Conservation (phyloP, 148 eudicot genomes). For the Salicornia ramosissima region DNA sequence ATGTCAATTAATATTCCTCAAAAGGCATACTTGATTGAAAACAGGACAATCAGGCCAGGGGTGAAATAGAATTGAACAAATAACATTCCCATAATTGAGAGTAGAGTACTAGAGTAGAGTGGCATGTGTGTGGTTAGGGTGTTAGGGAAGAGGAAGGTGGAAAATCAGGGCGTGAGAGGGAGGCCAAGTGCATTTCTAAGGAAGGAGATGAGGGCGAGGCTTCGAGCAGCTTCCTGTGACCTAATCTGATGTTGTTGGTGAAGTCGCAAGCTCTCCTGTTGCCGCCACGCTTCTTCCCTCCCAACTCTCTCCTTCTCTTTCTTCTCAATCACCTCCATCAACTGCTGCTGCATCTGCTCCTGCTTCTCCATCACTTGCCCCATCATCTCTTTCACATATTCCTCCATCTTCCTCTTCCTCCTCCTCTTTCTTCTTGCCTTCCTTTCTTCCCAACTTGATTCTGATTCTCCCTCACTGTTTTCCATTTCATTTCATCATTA, state of each 20-base stretch:
- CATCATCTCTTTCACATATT: constrained; percentile 31
- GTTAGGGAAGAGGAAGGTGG: too few species aligned
- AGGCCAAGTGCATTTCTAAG: constrained; percentile 32
- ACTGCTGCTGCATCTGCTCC: constrained; percentile 52
- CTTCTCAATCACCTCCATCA: constrained; percentile 39
- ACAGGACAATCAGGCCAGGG: too few species aligned
- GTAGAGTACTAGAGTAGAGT: too few species aligned
- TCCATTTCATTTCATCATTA: constrained; percentile 37
- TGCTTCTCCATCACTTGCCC: constrained; percentile 40
- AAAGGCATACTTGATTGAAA: too few species aligned
- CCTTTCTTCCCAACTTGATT: neutral
- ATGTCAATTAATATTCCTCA: too few species aligned
- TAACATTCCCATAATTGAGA: too few species aligned
- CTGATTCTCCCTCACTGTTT: constrained; percentile 20
- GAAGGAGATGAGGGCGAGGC: constrained; percentile 43
- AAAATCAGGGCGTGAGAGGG: too few species aligned
- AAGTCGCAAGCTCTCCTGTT: constrained; percentile 37
- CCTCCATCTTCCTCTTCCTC: constrained; percentile 30
- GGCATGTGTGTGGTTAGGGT: too few species aligned
- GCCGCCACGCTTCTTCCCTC: constrained; percentile 52
- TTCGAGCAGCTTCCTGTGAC: constrained; percentile 40
- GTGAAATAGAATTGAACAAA: too few species aligned
- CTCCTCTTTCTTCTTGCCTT: constrained; percentile 26
- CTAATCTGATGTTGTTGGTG: constrained; percentile 32
- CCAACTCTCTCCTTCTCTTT: constrained; percentile 38